A percentile compares a stretch with the other conserved stretches of the same genome.
phyloP scores from a whole-genome alignment of 306 rosid species.

The Hippophae tibetana region DNA sequence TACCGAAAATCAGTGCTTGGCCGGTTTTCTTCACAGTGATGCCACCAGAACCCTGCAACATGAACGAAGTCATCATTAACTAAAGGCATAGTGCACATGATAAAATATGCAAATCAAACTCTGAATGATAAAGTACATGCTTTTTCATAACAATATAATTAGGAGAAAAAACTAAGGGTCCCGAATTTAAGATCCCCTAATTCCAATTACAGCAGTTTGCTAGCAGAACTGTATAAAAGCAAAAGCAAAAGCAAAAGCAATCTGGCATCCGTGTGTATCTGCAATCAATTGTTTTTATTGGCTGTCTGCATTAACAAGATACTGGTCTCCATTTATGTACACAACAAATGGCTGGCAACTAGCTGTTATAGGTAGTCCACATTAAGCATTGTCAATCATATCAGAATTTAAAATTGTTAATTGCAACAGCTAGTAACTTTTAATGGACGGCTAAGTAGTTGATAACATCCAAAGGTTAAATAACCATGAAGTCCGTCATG shows the following conservation, averaged over 20 bases:
- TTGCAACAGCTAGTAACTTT: neutral
- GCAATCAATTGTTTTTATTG: neutral
- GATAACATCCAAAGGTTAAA: neutral
- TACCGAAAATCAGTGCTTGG: constrained; percentile 35
- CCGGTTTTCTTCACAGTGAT: constrained; percentile 45
- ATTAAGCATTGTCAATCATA: constrained; percentile 1
- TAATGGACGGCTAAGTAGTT: neutral
- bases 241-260: constrained; percentile 8
- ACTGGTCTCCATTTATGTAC: neutral
- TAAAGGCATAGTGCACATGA: neutral
- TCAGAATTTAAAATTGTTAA: neutral
- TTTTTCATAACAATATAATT: too few species aligned
- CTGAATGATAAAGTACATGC: neutral
- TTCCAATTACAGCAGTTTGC: neutral
- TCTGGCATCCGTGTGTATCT: constrained; percentile 11
- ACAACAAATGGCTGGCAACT: neutral
- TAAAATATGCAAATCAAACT: neutral
- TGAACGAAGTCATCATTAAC: constrained; percentile 3
- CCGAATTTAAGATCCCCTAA: too few species aligned
- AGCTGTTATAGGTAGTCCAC: constrained; percentile 1
- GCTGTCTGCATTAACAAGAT: too few species aligned
- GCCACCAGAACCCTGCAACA: constrained; percentile 41
- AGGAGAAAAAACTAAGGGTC: neutral
- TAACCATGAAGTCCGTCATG: neutral
- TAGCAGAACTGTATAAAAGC: neutral